Evolutionary conservation across 768 basidiomycete species (phyloP).

Genomic region (Boletus pseudo-olivaceus): DNA sequence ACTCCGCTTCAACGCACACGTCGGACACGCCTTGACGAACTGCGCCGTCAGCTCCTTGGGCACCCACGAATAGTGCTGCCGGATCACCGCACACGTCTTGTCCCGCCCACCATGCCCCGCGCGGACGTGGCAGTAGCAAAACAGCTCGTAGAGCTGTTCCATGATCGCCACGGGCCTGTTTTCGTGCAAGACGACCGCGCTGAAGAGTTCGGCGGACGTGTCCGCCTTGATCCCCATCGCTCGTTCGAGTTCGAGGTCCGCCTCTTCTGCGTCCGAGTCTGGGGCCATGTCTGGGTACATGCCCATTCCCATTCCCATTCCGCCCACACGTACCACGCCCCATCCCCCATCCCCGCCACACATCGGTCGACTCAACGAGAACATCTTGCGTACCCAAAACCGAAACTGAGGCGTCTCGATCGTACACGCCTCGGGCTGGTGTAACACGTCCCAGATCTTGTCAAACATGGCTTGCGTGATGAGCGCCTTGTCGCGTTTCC

Average conservation of each 20-base stretch:
- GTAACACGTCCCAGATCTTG: slow-evolving; percentile 66
- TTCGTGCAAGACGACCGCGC: slow-evolving; percentile 63
- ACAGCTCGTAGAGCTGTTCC: slow-evolving; percentile 75
- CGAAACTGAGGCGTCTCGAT: slow-evolving; percentile 64
- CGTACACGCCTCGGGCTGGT: slow-evolving; percentile 45
- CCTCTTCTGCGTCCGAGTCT: slow-evolving; percentile 5
- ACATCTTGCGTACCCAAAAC: slow-evolving; percentile 85
- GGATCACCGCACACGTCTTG: slow-evolving; percentile 65
- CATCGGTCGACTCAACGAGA: slow-evolving; percentile 41
- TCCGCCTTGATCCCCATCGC: slow-evolving; percentile 16
- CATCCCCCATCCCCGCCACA: slow-evolving; percentile 6
- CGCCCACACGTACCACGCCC: slow-evolving; percentile 8
- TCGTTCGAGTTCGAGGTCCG: slow-evolving; percentile 14
- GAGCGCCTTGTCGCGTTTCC: slow-evolving; percentile 65
- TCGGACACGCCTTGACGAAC: slow-evolving; percentile 78
- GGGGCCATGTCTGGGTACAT: neutral
- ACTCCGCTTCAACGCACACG: slow-evolving; percentile 52
- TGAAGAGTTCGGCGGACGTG: slow-evolving; percentile 10
- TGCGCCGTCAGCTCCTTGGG: slow-evolving; percentile 79
- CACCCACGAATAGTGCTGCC: slow-evolving; percentile 74
- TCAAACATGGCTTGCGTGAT: slow-evolving; percentile 70
- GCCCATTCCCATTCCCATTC: neutral
- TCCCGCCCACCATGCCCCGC: slow-evolving; percentile 74
- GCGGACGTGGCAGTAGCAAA: slow-evolving; percentile 68
- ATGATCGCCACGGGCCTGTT: slow-evolving; percentile 69